Conservation (phyloP, 2,329 filamentous ascomycete species). For the Botrytis aclada region DNA sequence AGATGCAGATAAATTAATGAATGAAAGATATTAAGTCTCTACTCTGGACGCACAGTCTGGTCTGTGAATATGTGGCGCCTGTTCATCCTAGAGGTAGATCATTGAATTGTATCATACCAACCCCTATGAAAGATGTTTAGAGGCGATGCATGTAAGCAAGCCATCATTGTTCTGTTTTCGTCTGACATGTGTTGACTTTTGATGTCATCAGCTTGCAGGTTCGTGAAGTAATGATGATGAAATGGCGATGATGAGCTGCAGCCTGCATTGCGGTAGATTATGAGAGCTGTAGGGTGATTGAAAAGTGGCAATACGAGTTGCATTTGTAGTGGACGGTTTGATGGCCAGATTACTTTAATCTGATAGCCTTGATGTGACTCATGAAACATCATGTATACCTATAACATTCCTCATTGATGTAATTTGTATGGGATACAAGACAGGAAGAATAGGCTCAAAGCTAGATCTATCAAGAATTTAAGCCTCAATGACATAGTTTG, state of each 20-base stretch:
- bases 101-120: background rate
- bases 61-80: conserved; percentile 1
- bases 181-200: background rate
- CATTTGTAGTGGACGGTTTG: background rate
- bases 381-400: background rate
- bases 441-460: background rate
- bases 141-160: background rate
- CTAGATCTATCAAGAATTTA: background rate
- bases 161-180: background rate
- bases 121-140: background rate
- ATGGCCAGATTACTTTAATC: background rate
- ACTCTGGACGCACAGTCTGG: background rate
- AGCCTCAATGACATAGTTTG: conserved; percentile 9
- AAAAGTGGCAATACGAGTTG: background rate
- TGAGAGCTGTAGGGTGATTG: background rate
- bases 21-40: background rate
- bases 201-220: conserved; percentile 4
- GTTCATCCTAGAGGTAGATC: background rate
- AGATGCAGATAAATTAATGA: background rate
- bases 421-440: background rate
- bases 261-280: background rate
- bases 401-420: background rate
- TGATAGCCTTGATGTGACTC: background rate
- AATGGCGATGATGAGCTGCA: background rate
- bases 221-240: background rate